These are phyloP conservation scores for Lichenothelia convexa DNA, from an alignment of 495 filamentous ascomycete genomes.

Conservation along the genomic window DNA sequence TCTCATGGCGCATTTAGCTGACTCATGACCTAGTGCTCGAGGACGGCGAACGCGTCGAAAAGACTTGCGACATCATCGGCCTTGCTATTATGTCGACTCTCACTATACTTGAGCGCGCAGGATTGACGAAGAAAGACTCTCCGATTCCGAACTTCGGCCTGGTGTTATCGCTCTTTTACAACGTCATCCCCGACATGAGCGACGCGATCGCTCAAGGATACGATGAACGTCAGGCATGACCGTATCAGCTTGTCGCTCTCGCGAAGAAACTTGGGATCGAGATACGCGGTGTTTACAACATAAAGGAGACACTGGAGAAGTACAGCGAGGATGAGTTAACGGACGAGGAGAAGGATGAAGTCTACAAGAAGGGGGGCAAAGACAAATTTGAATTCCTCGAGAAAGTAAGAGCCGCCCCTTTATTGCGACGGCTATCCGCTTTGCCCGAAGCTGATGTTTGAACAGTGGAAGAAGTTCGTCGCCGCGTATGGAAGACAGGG, in stretches of 20 bases:
- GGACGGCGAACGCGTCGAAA: constrained; percentile 2
- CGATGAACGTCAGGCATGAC: background rate
- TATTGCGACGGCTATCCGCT: too few species aligned
- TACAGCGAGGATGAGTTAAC: background rate
- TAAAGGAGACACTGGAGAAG: constrained; percentile 1
- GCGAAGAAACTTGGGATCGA: background rate
- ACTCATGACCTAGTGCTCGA: background rate
- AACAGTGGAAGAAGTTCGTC: background rate
- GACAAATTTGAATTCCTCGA: background rate
- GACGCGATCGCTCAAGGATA: background rate
- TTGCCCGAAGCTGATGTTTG: too few species aligned
- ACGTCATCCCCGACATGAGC: background rate
- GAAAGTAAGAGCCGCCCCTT: too few species aligned
- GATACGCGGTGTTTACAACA: constrained; percentile 1
- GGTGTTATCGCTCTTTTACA: constrained; percentile 1
- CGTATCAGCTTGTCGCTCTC: constrained; percentile 2
- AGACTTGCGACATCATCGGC: constrained; percentile 4
- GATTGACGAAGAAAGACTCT: constrained; percentile 1
- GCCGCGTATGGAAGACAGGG: constrained; percentile 2
- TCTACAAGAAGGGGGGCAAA: background rate
- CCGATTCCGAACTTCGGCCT: constrained; percentile 4
- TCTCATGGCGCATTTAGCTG: background rate
- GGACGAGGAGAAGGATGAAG: background rate
- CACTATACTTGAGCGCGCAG: constrained; percentile 2
- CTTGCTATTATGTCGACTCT: constrained; percentile 3